Base-by-base conservation (phyloP, 306 rosid species). In the Astragalus membranaceus region DNA sequence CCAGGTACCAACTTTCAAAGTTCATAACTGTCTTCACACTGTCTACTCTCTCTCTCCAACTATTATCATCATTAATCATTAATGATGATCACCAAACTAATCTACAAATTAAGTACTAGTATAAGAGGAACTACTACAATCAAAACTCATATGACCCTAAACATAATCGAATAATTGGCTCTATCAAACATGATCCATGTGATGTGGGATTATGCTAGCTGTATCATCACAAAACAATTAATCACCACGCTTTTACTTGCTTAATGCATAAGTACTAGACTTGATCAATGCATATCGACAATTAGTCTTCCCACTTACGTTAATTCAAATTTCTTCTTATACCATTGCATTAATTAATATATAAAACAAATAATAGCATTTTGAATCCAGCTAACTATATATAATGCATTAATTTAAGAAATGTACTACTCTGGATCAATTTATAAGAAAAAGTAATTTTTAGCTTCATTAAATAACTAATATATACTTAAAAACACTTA, bases 121-220 rank as follows among this genome's bases (percentile, higher is more conserved):
- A 63, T 63, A 42, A 16, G 36, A 16, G 35, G 8, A 43, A 53
- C 2, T 14, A 58, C 57, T 4, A 33, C n/a, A 12, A 44, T 42
- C 15, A 29, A 42, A 54, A 70, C 17, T 36, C 9, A 35, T 3
- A 14, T 55, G 35, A 56, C 17, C 33, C 30, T 29, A 10, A 6
- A 7, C 36, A 59, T 1, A 33, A 47, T 60, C 9, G 12, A 30
- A 52, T 49, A 37, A 50, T 8, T 39, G 43, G 20, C 53, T 36
- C 70, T 52, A n/a, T 36, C 63, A 61, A 62, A 73, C 63, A 13
- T 17, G 52, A 13, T 36, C 52, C 62, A 35, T 72, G 70, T 8
- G 52, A 0, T 8, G 17, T 9, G 77, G 33, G 69, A 20, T 43
- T 39, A 54, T 33, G 76, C 47, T 35, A n/a, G 16, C 37, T 29